These are phyloP conservation scores for Periconia sp. DNA, from an alignment of 2,329 filamentous ascomycete species.

Conservation along the genomic window DNA sequence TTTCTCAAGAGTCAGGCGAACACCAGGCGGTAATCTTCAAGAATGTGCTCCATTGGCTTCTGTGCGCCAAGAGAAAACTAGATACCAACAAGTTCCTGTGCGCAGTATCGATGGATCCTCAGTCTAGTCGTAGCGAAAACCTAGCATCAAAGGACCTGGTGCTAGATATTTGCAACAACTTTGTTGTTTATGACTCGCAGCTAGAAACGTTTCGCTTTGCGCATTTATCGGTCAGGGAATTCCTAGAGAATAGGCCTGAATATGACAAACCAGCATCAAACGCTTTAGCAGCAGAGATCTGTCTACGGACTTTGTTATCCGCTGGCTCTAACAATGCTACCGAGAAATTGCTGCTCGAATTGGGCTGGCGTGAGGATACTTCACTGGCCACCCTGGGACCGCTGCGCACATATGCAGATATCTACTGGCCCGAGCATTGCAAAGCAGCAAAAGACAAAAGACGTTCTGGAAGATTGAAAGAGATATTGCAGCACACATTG, in stretches of 20 bases:
- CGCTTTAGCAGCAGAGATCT: constrained; percentile 11
- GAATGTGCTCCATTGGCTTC: constrained; percentile 21
- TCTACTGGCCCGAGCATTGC: constrained; percentile 9
- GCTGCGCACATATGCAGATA: constrained; percentile 7
- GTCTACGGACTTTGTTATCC: constrained; percentile 11
- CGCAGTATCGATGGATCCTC: constrained; percentile 8
- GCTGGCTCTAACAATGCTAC: neutral
- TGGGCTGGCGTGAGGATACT: constrained; percentile 3
- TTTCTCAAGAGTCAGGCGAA: constrained; percentile 2
- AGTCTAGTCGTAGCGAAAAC: neutral
- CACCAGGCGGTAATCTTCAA: constrained; percentile 6
- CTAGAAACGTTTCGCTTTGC: constrained; percentile 30
- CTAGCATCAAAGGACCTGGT: constrained; percentile 14
- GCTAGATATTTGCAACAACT: constrained; percentile 27
- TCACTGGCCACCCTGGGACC: neutral
- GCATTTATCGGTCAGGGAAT: constrained; percentile 36
- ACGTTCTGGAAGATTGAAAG: constrained; percentile 6
- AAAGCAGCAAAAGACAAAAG: constrained; percentile 2
- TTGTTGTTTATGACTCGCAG: constrained; percentile 27
- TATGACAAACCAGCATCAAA: constrained; percentile 6
- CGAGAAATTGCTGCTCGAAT: constrained; percentile 3
- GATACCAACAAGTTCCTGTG: constrained; percentile 15
- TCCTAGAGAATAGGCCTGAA: constrained; percentile 17
- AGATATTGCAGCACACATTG: constrained; percentile 5
- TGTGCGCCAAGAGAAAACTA: constrained; percentile 17